Base-by-base conservation (phyloP, 768 basidiomycete genomes). In the Russula dissimulans region DNA sequence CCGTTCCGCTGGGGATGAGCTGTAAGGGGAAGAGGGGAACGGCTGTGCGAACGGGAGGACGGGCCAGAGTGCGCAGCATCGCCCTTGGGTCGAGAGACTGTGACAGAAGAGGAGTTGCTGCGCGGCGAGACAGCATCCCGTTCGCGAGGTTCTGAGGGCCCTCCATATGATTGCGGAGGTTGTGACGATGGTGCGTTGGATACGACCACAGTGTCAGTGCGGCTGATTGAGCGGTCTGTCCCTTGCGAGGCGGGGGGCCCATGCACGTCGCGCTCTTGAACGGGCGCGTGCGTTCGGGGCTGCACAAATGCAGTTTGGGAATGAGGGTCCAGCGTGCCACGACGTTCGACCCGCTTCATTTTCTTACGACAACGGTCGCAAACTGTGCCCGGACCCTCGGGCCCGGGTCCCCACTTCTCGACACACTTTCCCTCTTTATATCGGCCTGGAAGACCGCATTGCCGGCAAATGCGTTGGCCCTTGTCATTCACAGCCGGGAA, bases 351-450 rank as follows among this genome's bases (percentile, higher is more conserved):
- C 1, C 87, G 81, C 72, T 88, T 89, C 86, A 87, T 87, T 70
- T 88, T 88, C 70, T 89, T 89, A 56, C 87, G 79, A 71, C 87
- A 88, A 76, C 87, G 75, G 75, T 89, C 87, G 66, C 87, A 89
- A 0, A 89, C 87, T 0, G 87, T 89, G 22, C 87, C 87, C 54
- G 87, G 87, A 0, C 87, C 87, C 72, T 83, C 79, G 49, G 87
- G 87, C 9, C 87, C 87, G 26, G 87, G 87, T 2, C 87, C 87
- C 87, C 87, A 89, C 70, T 89, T 89, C 68, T 89, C 87, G 42
- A 89, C 87, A 67, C 87, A 89, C 67, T 87, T 87, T 3, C 83
- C 85, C 10, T 89, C 87, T 73, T 87, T 88, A 71, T 89, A 89
- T 3, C 87, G 74, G 0, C 87, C 87, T 1, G 81, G 75, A 55